phyloP scores from a whole-genome alignment of 1,139 yeast species.

The Zygosaccharomyces sapae region DNA sequence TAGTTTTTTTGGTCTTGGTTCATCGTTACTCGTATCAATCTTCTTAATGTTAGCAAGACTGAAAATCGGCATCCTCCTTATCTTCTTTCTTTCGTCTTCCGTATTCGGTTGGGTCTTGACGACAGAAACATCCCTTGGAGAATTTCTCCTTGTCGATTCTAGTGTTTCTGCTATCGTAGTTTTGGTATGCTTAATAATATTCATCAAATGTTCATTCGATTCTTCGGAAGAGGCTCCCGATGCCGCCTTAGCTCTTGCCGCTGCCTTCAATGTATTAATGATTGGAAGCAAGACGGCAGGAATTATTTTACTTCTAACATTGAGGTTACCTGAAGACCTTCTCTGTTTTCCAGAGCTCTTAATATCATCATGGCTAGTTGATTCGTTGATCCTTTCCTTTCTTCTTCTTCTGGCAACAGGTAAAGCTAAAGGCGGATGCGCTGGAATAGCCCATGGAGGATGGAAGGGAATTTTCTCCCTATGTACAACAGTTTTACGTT shows the following conservation, averaged over 20 bases:
- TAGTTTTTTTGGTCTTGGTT: background rate
- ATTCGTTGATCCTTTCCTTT: constrained; percentile 13
- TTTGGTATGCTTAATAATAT: constrained; percentile 35
- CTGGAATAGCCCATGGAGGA: constrained; percentile 34
- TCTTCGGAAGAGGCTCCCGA: constrained; percentile 36
- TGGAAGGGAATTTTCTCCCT: constrained; percentile 35
- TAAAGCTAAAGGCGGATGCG: constrained; percentile 32
- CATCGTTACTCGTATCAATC: constrained; percentile 15
- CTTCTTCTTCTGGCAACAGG: constrained; percentile 33
- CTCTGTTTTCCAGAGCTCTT: constrained; percentile 8
- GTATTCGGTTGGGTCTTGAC: constrained; percentile 19
- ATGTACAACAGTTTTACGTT: constrained; percentile 28
- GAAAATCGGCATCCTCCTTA: constrained; percentile 25
- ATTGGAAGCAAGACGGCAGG: constrained; percentile 32
- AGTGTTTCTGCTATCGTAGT: constrained; percentile 63
- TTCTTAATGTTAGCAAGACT: constrained; percentile 23
- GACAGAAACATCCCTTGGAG: constrained; percentile 12
- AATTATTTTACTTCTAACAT: constrained; percentile 24
- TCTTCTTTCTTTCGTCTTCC: constrained; percentile 3
- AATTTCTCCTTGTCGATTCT: constrained; percentile 46
- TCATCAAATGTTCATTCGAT: constrained; percentile 29
- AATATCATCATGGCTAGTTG: constrained; percentile 6
- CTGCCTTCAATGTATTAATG: constrained; percentile 33
- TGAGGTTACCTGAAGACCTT: constrained; percentile 11
- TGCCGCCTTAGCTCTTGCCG: constrained; percentile 34